Evolutionary conservation across 176 grass and related monocot species (phyloP).

Genomic region (Hordeum marinum): DNA sequence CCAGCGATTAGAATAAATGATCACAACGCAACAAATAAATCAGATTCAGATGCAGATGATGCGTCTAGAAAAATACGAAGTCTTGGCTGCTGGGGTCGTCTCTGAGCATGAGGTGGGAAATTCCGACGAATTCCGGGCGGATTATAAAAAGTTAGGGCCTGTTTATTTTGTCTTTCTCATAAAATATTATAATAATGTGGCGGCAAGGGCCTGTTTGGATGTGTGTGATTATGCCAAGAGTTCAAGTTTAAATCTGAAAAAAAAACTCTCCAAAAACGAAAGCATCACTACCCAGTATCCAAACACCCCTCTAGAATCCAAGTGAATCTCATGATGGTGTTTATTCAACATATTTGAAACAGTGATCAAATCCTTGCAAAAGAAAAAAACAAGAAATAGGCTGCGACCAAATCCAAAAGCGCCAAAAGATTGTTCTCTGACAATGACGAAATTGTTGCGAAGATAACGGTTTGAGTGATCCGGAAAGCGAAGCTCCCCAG

Average conservation of each 20-base stretch:
- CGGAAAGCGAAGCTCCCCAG: slow-evolving; percentile 9
- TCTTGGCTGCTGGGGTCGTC: background rate
- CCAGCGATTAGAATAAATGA: background rate
- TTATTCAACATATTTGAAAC: background rate
- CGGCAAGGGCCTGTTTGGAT: too few species aligned
- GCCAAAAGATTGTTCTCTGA: background rate
- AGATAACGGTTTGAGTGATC: background rate
- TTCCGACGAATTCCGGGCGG: background rate
- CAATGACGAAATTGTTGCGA: background rate
- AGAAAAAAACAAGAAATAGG: too few species aligned
- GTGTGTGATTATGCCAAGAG: too few species aligned
- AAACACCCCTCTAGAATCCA: background rate
- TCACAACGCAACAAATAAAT: background rate
- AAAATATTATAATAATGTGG: too few species aligned
- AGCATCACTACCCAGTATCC: background rate
- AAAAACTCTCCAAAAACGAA: background rate
- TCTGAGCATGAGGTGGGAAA: background rate
- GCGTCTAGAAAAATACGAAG: background rate
- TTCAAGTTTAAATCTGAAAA: background rate
- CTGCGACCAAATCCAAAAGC: background rate
- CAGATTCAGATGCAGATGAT: background rate
- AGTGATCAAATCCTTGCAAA: background rate
- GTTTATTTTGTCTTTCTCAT: too few species aligned
- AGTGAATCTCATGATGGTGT: background rate
- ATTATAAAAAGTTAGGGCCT: background rate